Percentiles rank a stretch among this genome's conserved stretches.
These are phyloP conservation scores for Pythium myriotylum DNA, from an alignment of 352 stramenopile genomes.

Conservation along the genomic window DNA sequence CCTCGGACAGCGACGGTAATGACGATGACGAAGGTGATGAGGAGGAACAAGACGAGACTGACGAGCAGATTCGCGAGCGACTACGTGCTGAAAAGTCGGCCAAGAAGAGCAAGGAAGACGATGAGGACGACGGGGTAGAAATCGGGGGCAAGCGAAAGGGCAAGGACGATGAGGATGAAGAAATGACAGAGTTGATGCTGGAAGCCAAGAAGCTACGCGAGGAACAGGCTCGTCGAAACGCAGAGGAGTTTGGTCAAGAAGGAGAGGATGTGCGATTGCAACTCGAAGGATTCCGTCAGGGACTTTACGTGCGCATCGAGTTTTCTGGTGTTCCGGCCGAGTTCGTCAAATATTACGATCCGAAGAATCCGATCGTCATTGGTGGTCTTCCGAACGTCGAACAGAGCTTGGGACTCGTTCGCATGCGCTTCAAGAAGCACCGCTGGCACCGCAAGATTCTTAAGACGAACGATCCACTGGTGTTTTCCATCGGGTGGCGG, in stretches of 20 bases:
- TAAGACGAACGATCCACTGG: conserved; percentile 98
- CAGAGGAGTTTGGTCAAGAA: conserved; percentile 95
- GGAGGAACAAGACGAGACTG: conserved; percentile 54
- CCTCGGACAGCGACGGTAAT: conserved; percentile 35
- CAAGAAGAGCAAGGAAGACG: conserved; percentile 86
- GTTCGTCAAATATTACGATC: conserved; percentile 96
- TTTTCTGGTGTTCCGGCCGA: conserved; percentile 93
- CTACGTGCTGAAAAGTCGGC: conserved; percentile 90
- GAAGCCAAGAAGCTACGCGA: conserved; percentile 84
- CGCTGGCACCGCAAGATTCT: conserved; percentile 98
- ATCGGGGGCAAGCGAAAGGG: conserved; percentile 33
- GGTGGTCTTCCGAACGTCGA: conserved; percentile 97
- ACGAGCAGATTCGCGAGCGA: conserved; percentile 81
- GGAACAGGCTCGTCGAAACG: conserved; percentile 85
- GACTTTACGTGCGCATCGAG: conserved; percentile 97
- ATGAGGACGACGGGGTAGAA: conserved; percentile 50
- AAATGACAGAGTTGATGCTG: conserved; percentile 86
- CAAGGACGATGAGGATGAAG: conserved; percentile 74
- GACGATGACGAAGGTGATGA: conserved; percentile 40
- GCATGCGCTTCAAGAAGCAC: conserved; percentile 99
- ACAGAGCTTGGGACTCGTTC: conserved; percentile 93
- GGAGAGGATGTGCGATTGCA: conserved; percentile 91
- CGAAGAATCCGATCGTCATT: conserved; percentile 88
- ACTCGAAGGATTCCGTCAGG: conserved; percentile 96
- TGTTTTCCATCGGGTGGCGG: conserved; percentile 99